These are phyloP conservation scores for Taiwanofungus camphoratus DNA, from an alignment of 1,284 basidiomycete species.

Conservation along the genomic window DNA sequence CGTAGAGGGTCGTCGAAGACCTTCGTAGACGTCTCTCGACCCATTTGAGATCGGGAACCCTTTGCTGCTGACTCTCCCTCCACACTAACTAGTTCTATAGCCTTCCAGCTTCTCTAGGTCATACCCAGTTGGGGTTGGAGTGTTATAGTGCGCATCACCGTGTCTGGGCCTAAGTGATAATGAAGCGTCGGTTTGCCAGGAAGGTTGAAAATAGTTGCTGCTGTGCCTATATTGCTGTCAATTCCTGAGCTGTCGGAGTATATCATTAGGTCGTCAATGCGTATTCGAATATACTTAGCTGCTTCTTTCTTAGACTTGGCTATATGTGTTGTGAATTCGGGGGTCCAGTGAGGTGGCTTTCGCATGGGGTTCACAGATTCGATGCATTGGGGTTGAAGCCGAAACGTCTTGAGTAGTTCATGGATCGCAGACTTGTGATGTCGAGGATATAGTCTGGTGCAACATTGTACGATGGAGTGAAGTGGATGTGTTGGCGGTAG, in stretches of 20 bases:
- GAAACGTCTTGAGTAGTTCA: constrained; percentile 9
- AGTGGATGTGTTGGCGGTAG: neutral
- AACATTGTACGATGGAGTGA: neutral
- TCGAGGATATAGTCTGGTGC: neutral
- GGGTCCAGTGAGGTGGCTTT: constrained; percentile 2
- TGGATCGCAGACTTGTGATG: constrained; percentile 6
- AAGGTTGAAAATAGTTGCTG: neutral
- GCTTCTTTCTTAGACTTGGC: constrained; percentile 1
- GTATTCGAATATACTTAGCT: neutral
- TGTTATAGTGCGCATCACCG: no score
- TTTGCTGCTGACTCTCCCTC: no score
- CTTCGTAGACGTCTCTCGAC: no score
- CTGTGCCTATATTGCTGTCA: neutral
- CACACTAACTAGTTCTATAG: no score
- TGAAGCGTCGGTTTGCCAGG: neutral
- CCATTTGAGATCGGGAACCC: no score
- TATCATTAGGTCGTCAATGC: constrained; percentile 11
- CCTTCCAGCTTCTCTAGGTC: no score
- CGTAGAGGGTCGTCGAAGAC: no score
- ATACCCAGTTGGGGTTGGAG: no score
- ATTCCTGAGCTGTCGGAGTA: neutral
- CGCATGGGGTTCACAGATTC: constrained; percentile 10
- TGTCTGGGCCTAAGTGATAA: constrained; percentile 16
- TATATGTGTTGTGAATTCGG: constrained; percentile 5
- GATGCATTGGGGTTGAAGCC: neutral